These are phyloP conservation scores for Acer saccharum DNA, from an alignment of 345 rosid species.

Conservation along the genomic window DNA sequence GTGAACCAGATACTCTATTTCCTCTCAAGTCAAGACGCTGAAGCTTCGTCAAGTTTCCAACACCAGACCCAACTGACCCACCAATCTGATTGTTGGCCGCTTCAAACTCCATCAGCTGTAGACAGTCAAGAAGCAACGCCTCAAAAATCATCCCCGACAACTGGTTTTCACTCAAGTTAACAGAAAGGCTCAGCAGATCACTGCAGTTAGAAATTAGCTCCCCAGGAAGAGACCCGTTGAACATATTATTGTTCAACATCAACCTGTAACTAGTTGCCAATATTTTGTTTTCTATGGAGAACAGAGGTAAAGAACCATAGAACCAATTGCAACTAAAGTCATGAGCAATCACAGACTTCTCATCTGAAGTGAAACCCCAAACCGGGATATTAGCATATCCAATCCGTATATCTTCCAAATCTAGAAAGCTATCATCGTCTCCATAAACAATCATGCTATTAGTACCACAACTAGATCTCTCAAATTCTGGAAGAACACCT, in stretches of 20 bases:
- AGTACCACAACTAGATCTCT: constrained; percentile 34
- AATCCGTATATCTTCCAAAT: constrained; percentile 36
- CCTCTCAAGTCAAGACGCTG: constrained; percentile 47
- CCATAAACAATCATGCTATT: neutral
- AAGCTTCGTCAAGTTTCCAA: constrained; percentile 49
- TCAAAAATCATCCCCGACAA: constrained; percentile 36
- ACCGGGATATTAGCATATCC: constrained; percentile 33
- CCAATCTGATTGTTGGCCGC: constrained; percentile 57
- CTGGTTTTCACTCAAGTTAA: constrained; percentile 55
- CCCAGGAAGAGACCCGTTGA: constrained; percentile 42
- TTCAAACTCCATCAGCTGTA: constrained; percentile 38
- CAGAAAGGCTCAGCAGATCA: constrained; percentile 42
- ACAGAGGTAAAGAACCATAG: constrained; percentile 47
- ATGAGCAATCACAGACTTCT: constrained; percentile 34
- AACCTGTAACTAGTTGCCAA: constrained; percentile 38
- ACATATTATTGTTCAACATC: constrained; percentile 50
- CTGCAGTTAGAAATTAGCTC: constrained; percentile 40
- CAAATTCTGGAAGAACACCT: constrained; percentile 45
- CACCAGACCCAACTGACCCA: constrained; percentile 40
- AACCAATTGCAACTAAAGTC: constrained; percentile 67
- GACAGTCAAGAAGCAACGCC: constrained; percentile 35
- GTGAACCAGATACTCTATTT: constrained; percentile 47
- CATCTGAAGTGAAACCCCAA: constrained; percentile 30
- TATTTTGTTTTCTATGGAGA: constrained; percentile 41
- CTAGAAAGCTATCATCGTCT: constrained; percentile 10